Evolutionary conservation across 129 eudicot species (phyloP).

Genomic region (Chrysanthemum lavandulifolium): DNA sequence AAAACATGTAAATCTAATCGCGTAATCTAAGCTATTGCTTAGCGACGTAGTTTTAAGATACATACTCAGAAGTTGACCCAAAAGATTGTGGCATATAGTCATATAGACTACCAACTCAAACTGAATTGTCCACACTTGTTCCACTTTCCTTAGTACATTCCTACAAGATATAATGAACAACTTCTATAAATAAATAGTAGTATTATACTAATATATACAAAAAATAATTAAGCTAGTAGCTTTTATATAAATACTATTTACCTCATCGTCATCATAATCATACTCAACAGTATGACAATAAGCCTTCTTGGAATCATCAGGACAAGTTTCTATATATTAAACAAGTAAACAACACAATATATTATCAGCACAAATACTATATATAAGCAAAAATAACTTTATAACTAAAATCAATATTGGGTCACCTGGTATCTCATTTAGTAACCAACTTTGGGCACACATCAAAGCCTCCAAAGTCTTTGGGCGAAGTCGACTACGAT

Average conservation of each 20-base stretch:
- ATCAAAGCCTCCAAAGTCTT: constrained; percentile 31
- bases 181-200: too few species aligned
- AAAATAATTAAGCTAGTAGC: too few species aligned
- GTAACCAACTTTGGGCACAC: constrained; percentile 24
- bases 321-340: background rate
- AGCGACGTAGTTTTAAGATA: background rate
- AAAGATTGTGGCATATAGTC: too few species aligned
- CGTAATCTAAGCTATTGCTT: background rate
- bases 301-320: background rate
- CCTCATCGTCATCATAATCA: background rate
- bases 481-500: constrained; percentile 7
- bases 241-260: too few species aligned
- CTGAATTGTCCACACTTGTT: background rate
- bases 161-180: background rate
- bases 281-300: background rate
- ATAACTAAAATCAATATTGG: background rate
- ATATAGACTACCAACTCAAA: background rate
- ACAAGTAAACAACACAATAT: too few species aligned
- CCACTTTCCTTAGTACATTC: background rate
- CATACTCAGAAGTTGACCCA: too few species aligned
- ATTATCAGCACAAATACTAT: background rate
- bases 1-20: background rate
- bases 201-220: too few species aligned
- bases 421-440: background rate
- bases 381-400: background rate